Conservation (phyloP, 257 asterid genomes). For the Petunia axillaris region DNA sequence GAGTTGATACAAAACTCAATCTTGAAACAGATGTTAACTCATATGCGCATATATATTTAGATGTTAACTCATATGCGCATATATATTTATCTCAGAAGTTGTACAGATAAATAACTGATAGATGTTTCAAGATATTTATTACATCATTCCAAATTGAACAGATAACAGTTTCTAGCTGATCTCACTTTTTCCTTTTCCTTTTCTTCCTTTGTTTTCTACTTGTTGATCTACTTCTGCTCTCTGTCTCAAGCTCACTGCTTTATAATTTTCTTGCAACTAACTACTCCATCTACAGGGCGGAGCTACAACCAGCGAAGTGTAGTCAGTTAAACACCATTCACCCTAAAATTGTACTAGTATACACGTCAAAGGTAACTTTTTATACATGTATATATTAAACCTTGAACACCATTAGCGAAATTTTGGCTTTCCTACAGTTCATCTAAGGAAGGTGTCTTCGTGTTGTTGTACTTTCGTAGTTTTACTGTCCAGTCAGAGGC, state of each 20-base stretch:
- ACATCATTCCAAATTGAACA: not conserved
- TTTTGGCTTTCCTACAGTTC: too few species aligned
- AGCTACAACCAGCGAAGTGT: too few species aligned
- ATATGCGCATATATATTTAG: not conserved
- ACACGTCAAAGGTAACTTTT: too few species aligned
- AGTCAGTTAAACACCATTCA: too few species aligned
- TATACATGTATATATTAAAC: too few species aligned
- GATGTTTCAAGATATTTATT: not conserved
- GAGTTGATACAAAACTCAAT: not conserved
- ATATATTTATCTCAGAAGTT: too few species aligned
- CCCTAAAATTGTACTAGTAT: too few species aligned
- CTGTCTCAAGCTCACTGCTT: not conserved
- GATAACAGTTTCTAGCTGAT: constrained; percentile 22
- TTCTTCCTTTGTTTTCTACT: constrained; percentile 18
- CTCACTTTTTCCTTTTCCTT: not conserved
- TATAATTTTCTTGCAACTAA: too few species aligned
- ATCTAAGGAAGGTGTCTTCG: not conserved
- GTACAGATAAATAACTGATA: too few species aligned
- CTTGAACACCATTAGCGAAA: too few species aligned
- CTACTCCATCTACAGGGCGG: too few species aligned
- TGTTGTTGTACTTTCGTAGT: not conserved
- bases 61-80: too few species aligned
- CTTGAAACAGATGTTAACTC: not conserved
- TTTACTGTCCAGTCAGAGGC: not conserved
- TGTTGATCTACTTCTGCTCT: not conserved